phyloP scores from a whole-genome alignment of 2,329 filamentous ascomycete species.

The Botrytis galanthina region DNA sequence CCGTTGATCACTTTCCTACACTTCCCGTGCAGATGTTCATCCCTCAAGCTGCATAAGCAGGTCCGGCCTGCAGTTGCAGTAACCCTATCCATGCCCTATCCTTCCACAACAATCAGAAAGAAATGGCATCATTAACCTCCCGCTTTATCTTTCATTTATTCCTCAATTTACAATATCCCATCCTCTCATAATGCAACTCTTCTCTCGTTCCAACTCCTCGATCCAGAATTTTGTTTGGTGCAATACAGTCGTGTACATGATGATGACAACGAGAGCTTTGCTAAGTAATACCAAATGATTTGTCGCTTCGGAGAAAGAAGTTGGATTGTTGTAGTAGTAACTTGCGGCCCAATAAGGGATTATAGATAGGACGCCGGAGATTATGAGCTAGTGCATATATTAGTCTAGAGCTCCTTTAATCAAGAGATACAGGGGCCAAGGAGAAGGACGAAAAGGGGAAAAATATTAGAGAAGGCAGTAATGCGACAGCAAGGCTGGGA shows the following conservation, averaged over 20 bases:
- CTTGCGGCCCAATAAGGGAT: neutral
- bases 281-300: neutral
- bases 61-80: neutral
- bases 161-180: neutral
- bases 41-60: neutral
- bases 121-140: neutral
- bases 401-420: neutral
- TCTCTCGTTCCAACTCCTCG: neutral
- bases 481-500: neutral
- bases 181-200: neutral
- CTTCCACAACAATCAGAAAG: neutral
- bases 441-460: neutral
- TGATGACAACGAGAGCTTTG: neutral
- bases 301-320: neutral
- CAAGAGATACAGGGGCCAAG: too few relatives aligned
- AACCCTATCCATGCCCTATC: too few relatives aligned
- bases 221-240: neutral
- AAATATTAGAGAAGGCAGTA: neutral
- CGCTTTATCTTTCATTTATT: fast-evolving
- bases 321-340: neutral
- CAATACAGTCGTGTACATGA: neutral
- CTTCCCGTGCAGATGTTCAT: too few relatives aligned
- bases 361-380: neutral
- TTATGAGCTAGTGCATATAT: neutral
- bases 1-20: fast-evolving